Evolutionary conservation across 495 filamentous ascomycete genomes (phyloP), one percentile per base, ranked within the genome.

Genomic region (Hypoxylon cercidicola): DNA sequence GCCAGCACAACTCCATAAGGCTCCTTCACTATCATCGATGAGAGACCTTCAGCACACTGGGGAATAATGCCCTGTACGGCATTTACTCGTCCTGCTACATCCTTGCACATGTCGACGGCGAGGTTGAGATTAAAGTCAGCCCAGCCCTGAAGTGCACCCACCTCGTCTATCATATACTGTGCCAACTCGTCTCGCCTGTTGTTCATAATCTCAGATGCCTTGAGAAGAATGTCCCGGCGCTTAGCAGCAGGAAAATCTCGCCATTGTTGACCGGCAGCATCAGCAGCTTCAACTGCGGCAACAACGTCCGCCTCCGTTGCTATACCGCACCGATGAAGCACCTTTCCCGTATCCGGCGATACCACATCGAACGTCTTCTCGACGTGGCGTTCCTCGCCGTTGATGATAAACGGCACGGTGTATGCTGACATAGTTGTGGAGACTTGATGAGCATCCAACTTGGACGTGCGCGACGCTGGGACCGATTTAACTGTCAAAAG

Each of bases 1-100:
- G 84, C 87, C 12, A 97, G 78, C 1, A 93, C 77, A 21, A 95
- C 92, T 16, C 93, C 93, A 65, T 87, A 92, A 4, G 93, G 93
- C 73, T 96, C 89, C 68, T 88, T 90, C 47, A 87, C 76, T n/a
- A 96, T 77, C 68, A 96, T 80, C 0, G 89, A 89, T n/a, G 81
- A 80, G 37, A 78, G 79, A 6, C 83, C 83, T n/a, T 86, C 73
- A 2, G 72, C 66, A 7, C 83, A 77, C 9, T 79, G 77, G 0
- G 91, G 90, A 25, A 93, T 81, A 10, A 73, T 74, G 2, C 92
- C 90, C 25, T 84, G 77, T 9, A 95, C 76, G 4, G 77, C 75
- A 6, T 76, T 72, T 19, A 93, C 82, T 40, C 90, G 77, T 1
- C 87, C 89, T 2, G 91, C 91, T 6, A 93, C 84, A 72, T 95